Evolutionary conservation across 306 rosid genomes (phyloP).

Genomic region (Corylus avellana): DNA sequence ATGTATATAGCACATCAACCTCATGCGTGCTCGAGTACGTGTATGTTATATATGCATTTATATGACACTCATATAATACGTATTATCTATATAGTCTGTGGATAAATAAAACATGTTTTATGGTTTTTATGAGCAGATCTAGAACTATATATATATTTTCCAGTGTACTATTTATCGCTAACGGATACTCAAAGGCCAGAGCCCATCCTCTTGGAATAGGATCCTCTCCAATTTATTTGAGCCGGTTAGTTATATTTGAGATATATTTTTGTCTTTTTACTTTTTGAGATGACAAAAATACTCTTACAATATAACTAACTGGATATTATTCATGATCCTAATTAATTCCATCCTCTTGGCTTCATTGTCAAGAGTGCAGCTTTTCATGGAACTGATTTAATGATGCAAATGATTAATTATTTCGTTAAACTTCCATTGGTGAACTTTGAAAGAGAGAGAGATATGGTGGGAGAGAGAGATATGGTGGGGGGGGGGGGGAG

Average conservation of each 20-base stretch:
- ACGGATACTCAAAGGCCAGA: too few species aligned
- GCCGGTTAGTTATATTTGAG: too few species aligned
- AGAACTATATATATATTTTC: too few species aligned
- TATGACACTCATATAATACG: neutral
- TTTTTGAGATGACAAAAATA: too few species aligned
- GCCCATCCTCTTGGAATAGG: neutral
- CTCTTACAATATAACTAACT: too few species aligned
- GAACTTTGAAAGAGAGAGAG: neutral
- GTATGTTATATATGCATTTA: neutral
- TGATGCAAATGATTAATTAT: neutral
- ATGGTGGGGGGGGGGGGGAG: too few species aligned
- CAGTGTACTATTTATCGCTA: neutral
- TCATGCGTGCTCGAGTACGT: neutral
- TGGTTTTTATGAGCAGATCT: neutral
- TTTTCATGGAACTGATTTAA: neutral
- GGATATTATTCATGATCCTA: too few species aligned
- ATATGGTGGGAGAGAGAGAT: neutral
- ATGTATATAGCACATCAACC: slow-evolving; percentile 21
- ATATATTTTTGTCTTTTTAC: too few species aligned
- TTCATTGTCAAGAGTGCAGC: too few species aligned
- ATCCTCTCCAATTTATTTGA: too few species aligned
- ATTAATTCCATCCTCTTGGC: neutral
- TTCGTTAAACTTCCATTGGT: neutral
- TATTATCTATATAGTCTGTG: neutral
- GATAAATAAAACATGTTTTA: neutral